Evolutionary conservation across 108 stramenopile genomes (phyloP).

Genomic region (Bacterosira constricta): DNA sequence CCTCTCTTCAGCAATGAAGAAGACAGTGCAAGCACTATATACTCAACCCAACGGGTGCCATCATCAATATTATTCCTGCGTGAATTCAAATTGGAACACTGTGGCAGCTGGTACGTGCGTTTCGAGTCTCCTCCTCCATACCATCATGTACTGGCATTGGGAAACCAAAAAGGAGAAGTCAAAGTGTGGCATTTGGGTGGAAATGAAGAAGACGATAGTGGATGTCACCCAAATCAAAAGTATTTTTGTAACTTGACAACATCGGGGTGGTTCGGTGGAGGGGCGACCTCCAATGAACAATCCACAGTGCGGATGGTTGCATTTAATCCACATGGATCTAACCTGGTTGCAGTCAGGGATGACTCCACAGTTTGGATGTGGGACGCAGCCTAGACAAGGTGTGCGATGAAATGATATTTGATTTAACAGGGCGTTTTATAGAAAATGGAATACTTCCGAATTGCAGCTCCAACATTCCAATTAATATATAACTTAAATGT

Average conservation of each 20-base stretch:
- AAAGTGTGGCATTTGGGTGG: slow-evolving; percentile 71
- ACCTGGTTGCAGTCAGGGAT: slow-evolving; percentile 59
- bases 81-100: slow-evolving; percentile 40
- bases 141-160: slow-evolving; percentile 60
- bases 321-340: slow-evolving; percentile 59
- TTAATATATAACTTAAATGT: no score
- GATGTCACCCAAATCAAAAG: slow-evolving; percentile 30
- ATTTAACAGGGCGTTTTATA: no score
- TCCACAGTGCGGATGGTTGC: slow-evolving; percentile 61
- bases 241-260: slow-evolving; percentile 36
- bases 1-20: slow-evolving; percentile 51
- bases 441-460: no score
- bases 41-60: slow-evolving; percentile 16
- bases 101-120: slow-evolving; percentile 70
- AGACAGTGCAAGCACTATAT: slow-evolving; percentile 2
- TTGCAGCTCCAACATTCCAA: no score
- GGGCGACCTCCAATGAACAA: slow-evolving; percentile 2
- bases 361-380: slow-evolving; percentile 68
- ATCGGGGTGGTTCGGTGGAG: not conserved
- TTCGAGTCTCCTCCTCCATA: slow-evolving; percentile 55
- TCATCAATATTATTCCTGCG: slow-evolving; percentile 41
- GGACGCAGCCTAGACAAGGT: slow-evolving; percentile 40
- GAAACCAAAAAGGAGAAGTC: slow-evolving; percentile 70
- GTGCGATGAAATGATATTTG: no score
- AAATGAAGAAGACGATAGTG: slow-evolving; percentile 19